Base-by-base conservation (phyloP, 306 rosid genomes). In the Acacia crassicarpa region DNA sequence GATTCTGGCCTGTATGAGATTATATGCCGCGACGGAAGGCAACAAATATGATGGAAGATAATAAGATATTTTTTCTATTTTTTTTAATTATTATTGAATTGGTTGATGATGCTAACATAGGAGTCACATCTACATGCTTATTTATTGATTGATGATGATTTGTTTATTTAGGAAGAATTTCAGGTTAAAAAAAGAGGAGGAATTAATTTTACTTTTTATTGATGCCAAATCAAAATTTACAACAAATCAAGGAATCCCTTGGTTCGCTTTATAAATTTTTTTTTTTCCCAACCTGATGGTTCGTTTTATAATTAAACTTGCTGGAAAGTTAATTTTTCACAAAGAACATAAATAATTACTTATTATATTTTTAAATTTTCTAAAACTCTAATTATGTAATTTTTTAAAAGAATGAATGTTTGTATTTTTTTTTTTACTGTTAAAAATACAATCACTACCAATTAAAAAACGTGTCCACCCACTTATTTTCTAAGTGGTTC, bases 1-100 rank as follows among this genome's bases (percentile, higher is more conserved):
- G 66, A 71, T 63, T 82, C 72, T 61, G 11, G 72, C 76, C 66
- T 78, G 77, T 80, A 27, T 33, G 41, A 56, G 74, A 49, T 46
- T 43, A 45, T 35, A 45, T 27, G 12, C 74, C 49, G 35, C 6
- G 1, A 30, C n/a, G 48, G 41, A 72, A 67, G 14, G 11, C 54
- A 20, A 78, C 53, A 76, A 75, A 71, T 3, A 9, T 51, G 63
- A 59, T 63, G 63, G 12, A 30, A 46, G 27, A 0, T 27, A 27
- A 44, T 49, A 70, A 43, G 54, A n/a, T 22, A 8, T 70, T 38
- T 5, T 38, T 38, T 38, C 41, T 38, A 5, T 1, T 0, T 38
- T 38, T 38, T 70, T 30, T 30, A 1, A 30, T 30, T 27, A 13
- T n/a, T n/a, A 22, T 70, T 22, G 12, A 71, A 45, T 23, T 45